These are phyloP conservation scores for Sclerospora graminicola DNA, from an alignment of 352 stramenopile genomes.

Conservation along the genomic window DNA sequence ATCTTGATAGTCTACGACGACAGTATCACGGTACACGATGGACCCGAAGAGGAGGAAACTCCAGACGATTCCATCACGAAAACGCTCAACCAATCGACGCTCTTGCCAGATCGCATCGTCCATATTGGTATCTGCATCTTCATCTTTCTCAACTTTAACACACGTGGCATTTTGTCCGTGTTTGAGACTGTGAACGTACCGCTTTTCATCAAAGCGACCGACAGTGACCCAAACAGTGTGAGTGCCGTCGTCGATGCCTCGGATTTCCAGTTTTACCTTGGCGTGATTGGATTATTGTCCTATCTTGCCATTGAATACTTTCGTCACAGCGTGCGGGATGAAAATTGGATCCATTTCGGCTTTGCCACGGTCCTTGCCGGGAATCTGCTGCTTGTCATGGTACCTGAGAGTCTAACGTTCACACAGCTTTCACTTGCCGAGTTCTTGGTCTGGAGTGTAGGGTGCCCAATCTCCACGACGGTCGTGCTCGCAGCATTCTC, in stretches of 20 bases:
- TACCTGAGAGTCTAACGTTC: slow-evolving; percentile 29
- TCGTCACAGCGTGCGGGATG: slow-evolving; percentile 40
- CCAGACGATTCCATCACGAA: slow-evolving; percentile 2
- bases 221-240: slow-evolving; percentile 33
- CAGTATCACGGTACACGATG: slow-evolving; percentile 34
- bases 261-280: slow-evolving; percentile 72
- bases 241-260: slow-evolving; percentile 44
- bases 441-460: slow-evolving; percentile 69
- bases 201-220: slow-evolving; percentile 36
- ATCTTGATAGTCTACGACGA: slow-evolving; percentile 42
- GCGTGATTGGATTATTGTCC: slow-evolving; percentile 45
- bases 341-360: slow-evolving; percentile 49
- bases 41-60: slow-evolving; percentile 5
- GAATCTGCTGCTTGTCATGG: slow-evolving; percentile 43
- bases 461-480: slow-evolving; percentile 55
- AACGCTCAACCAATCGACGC: background rate
- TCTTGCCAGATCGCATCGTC: slow-evolving; percentile 26
- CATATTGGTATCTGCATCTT: slow-evolving; percentile 38
- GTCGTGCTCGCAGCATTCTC: slow-evolving; percentile 60
- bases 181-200: slow-evolving; percentile 69
- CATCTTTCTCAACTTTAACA: slow-evolving; percentile 59
- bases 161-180: slow-evolving; percentile 49
- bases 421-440: slow-evolving; percentile 32
- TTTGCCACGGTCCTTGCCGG: slow-evolving; percentile 46
- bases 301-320: slow-evolving; percentile 72